A percentile compares a stretch with the other conserved stretches of the same genome.
These are phyloP conservation scores for Garcileccinum viscosum DNA, from an alignment of 1,284 basidiomycete genomes.

Conservation along the genomic window DNA sequence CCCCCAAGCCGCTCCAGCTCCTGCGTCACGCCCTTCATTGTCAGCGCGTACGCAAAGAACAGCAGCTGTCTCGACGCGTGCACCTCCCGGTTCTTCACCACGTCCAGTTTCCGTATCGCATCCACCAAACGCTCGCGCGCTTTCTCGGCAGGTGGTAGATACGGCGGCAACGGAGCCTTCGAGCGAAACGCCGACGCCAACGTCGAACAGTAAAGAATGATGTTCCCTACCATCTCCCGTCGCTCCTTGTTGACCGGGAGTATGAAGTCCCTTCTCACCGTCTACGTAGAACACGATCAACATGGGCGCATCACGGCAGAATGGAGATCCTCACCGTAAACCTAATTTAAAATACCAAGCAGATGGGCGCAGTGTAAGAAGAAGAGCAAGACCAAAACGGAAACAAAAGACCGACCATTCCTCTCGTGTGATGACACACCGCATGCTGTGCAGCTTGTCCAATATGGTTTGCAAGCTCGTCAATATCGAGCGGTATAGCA, in stretches of 20 bases:
- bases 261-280: conserved; percentile 85
- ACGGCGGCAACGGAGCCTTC: conserved; percentile 92
- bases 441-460: conserved; percentile 91
- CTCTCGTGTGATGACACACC: conserved; percentile 91
- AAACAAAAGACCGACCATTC: conserved; percentile 72
- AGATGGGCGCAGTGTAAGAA: conserved; percentile 1
- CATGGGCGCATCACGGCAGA: not conserved
- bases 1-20: conserved; percentile 83
- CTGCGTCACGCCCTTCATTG: conserved; percentile 90
- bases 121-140: conserved; percentile 81
- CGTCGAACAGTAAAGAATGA: conserved; percentile 90
- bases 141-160: conserved; percentile 90
- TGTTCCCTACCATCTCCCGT: conserved; percentile 92
- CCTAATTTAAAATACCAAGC: conserved; percentile 48
- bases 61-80: conserved; percentile 83
- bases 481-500: conserved; percentile 84
- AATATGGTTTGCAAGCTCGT: conserved; percentile 88
- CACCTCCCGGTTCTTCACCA: conserved; percentile 79
- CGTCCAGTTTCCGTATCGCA: conserved; percentile 82
- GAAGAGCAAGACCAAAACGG: conserved; percentile 11
- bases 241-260: conserved; percentile 86
- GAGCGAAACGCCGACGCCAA: conserved; percentile 87
- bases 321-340: conserved; percentile 59
- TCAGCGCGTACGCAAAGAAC: conserved; percentile 92
- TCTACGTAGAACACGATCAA: conserved; percentile 43